Evolutionary conservation across 345 rosid species (phyloP).

Genomic region (Acer yangbiense): DNA sequence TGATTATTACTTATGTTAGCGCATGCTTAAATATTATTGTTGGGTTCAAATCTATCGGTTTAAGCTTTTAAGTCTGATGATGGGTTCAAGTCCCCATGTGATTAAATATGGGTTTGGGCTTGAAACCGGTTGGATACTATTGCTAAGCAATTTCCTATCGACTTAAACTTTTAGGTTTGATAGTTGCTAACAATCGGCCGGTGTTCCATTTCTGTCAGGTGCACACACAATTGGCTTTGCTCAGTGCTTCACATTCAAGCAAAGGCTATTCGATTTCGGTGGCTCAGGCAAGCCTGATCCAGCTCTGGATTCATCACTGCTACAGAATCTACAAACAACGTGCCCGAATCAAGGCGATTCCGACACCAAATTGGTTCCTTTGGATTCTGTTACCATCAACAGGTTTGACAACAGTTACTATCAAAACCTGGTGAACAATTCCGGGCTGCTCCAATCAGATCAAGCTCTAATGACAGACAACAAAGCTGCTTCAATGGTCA

Average conservation of each 20-base stretch:
- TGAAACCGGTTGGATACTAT: too few species aligned
- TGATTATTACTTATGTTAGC: neutral
- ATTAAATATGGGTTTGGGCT: too few species aligned
- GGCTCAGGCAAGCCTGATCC: slow-evolving; percentile 68
- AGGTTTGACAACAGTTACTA: slow-evolving; percentile 62
- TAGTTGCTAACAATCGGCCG: too few species aligned
- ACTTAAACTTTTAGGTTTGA: too few species aligned
- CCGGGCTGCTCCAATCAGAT: slow-evolving; percentile 72
- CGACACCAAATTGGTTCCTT: slow-evolving; percentile 45
- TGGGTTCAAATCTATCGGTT: too few species aligned
- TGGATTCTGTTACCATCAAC: slow-evolving; percentile 39
- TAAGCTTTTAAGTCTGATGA: too few species aligned
- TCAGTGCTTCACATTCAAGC: slow-evolving; percentile 69
- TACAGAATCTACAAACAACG: slow-evolving; percentile 38
- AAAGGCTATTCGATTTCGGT: slow-evolving; percentile 56
- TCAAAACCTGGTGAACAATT: slow-evolving; percentile 41
- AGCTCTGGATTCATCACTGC: slow-evolving; percentile 45
- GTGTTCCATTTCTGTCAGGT: slow-evolving; percentile 32
- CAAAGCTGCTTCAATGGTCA: slow-evolving; percentile 47
- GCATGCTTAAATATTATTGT: too few species aligned
- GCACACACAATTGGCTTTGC: slow-evolving; percentile 73
- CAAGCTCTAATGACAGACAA: slow-evolving; percentile 61
- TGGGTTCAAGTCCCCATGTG: too few species aligned
- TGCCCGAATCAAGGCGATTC: slow-evolving; percentile 60
- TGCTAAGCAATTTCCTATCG: too few species aligned